Evolutionary conservation across 257 asterid genomes (phyloP).

Genomic region (Paraleonurus japonicus): DNA sequence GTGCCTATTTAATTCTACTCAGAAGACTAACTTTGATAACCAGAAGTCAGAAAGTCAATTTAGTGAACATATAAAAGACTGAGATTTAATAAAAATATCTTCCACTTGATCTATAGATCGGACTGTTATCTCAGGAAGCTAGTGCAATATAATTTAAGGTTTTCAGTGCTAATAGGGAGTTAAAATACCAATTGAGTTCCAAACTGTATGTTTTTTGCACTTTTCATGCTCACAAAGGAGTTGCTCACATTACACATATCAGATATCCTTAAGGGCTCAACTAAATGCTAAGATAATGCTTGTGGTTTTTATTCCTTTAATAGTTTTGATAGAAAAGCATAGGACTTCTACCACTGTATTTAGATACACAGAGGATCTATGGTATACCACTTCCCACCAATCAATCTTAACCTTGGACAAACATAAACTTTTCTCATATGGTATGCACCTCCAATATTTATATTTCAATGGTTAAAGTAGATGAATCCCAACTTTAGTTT

Average conservation of each 20-base stretch:
- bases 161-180: not conserved
- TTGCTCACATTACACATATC: not conserved
- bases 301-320: not conserved
- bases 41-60: not conserved
- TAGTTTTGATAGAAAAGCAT: not conserved
- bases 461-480: not conserved
- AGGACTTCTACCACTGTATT: not conserved
- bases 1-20: not conserved
- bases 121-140: not conserved
- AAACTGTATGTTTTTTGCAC: not conserved
- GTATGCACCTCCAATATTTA: not conserved
- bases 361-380: not conserved
- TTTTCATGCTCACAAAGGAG: not conserved
- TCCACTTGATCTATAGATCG: not conserved
- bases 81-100: not conserved
- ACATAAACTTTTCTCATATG: not conserved
- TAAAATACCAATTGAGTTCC: not conserved
- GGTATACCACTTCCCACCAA: not conserved
- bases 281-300: not conserved
- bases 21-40: not conserved
- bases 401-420: not conserved
- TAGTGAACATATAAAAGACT: not conserved
- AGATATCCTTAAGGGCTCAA: not conserved
- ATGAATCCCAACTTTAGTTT: not conserved
- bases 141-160: not conserved